Percentiles rank a stretch among this genome's conserved stretches.
Conservation (phyloP, 2,329 filamentous ascomycete species). For the Hymenoscyphus scutula region DNA sequence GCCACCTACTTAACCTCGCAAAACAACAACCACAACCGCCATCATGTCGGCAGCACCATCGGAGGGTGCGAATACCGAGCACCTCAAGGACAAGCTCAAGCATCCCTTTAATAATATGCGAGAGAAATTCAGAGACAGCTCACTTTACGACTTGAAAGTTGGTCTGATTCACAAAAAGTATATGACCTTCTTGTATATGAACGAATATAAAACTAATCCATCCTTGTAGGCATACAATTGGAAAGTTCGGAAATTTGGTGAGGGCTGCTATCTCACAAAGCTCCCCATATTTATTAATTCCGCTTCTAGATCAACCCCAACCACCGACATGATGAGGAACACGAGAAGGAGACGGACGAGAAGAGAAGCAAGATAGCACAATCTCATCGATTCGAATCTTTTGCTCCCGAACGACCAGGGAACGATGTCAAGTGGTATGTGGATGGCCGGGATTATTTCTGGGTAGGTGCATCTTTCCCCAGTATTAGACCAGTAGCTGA, state of each 20-base stretch:
- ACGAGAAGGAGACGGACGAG: slow-evolving; percentile 78
- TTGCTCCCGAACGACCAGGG: slow-evolving; percentile 79
- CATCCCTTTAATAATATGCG: slow-evolving; percentile 44
- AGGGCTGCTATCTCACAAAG: slow-evolving; percentile 19
- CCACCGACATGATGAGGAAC: slow-evolving; percentile 90
- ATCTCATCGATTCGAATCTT: slow-evolving; percentile 82
- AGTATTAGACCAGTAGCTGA: not conserved
- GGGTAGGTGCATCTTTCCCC: slow-evolving; percentile 46
- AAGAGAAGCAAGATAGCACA: slow-evolving; percentile 73
- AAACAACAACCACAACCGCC: slow-evolving; percentile 3
- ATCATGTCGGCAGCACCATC: slow-evolving; percentile 30
- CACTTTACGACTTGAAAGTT: slow-evolving; percentile 57
- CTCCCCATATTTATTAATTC: slow-evolving; percentile 4
- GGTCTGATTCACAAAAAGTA: slow-evolving; percentile 59
- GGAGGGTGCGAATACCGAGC: slow-evolving; percentile 31
- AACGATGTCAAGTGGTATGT: slow-evolving; percentile 97
- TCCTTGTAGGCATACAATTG: slow-evolving; percentile 52
- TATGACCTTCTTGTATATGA: slow-evolving; percentile 12
- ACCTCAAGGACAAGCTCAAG: slow-evolving; percentile 47
- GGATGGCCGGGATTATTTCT: slow-evolving; percentile 92
- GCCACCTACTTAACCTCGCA: not conserved
- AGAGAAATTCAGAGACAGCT: slow-evolving; percentile 53
- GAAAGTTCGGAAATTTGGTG: slow-evolving; percentile 62
- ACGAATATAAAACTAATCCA: slow-evolving; percentile 4
- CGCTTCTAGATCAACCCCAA: slow-evolving; percentile 67